phyloP scores from a whole-genome alignment of 2,329 filamentous ascomycete species.

The Sporothrix curviconia region DNA sequence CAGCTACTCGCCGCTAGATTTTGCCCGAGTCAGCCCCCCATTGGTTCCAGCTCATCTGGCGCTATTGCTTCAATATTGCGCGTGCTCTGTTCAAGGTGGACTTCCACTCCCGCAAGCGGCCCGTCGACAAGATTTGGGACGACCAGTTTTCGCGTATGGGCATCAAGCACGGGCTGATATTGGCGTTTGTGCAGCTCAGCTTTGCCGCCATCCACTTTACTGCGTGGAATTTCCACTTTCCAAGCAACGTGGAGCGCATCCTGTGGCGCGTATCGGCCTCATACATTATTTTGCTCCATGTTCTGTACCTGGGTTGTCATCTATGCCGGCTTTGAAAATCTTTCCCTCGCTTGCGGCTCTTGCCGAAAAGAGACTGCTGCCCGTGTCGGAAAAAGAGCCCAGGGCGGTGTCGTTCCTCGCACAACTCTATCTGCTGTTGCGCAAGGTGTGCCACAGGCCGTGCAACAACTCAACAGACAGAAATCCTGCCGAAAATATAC shows the following conservation, averaged over 20 bases:
- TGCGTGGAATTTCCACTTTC: conserved; percentile 5
- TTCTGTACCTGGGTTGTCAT: too few relatives aligned
- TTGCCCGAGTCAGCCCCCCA: background rate
- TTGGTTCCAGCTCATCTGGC: conserved; percentile 3
- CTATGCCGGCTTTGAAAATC: too few relatives aligned
- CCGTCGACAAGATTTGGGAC: conserved; percentile 7
- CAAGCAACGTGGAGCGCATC: background rate
- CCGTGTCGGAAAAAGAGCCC: too few relatives aligned
- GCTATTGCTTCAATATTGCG: background rate
- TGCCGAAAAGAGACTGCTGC: too few relatives aligned
- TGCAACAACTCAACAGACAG: too few relatives aligned
- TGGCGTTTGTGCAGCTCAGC: conserved; percentile 6
- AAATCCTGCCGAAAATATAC: too few relatives aligned
- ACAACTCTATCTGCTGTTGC: too few relatives aligned
- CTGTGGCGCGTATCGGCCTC: background rate
- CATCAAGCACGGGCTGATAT: background rate
- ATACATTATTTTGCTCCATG: too few relatives aligned
- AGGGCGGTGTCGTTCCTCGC: too few relatives aligned
- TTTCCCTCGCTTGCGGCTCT: too few relatives aligned
- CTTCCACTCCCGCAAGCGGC: background rate
- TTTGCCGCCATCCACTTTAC: background rate
- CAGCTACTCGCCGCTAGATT: conserved; percentile 3
- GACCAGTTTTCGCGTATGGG: background rate
- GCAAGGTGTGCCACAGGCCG: too few relatives aligned
- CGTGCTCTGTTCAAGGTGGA: background rate